Conservation (phyloP, 805 yeast genomes). For the Hanseniaspora meyeri region DNA sequence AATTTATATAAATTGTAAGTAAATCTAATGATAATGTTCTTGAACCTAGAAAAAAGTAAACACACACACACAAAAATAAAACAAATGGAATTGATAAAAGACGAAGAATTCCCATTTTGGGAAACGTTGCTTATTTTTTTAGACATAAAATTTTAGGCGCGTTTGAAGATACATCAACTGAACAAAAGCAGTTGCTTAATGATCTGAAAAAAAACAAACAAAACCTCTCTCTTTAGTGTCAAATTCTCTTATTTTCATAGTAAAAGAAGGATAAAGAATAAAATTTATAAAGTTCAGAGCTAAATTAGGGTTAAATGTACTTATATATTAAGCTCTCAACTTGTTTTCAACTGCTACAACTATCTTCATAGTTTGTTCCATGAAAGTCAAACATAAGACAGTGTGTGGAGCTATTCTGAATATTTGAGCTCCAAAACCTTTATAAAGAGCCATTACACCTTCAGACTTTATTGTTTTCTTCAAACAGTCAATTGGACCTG, state of each 20-base stretch:
- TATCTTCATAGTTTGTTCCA: conserved; percentile 85
- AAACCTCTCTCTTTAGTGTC: no score
- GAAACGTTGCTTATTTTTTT: not conserved
- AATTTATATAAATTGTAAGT: no score
- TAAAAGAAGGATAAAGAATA: no score
- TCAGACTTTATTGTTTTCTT: conserved; percentile 69
- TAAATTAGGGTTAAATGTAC: not conserved
- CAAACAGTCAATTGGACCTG: conserved; percentile 81
- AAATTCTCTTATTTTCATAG: no score
- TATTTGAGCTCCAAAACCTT: conserved; percentile 89
- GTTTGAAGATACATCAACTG: not conserved
- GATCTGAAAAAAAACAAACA: no score
- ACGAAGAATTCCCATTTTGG: not conserved
- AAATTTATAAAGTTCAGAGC: not conserved
- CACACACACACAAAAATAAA: not conserved
- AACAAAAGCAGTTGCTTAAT: not conserved
- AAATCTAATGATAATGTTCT: no score
- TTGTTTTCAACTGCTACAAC: conserved; percentile 29
- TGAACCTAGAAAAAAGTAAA: no score
- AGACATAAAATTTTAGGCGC: not conserved
- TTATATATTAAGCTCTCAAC: conserved; percentile 16
- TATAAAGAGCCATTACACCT: conserved; percentile 79
- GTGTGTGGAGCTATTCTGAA: conserved; percentile 93
- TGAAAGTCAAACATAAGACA: conserved; percentile 72
- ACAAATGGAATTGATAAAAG: not conserved